These are phyloP conservation scores for Gracilaria gracilis DNA, from an alignment of 23 red algal genomes.

Conservation along the genomic window DNA sequence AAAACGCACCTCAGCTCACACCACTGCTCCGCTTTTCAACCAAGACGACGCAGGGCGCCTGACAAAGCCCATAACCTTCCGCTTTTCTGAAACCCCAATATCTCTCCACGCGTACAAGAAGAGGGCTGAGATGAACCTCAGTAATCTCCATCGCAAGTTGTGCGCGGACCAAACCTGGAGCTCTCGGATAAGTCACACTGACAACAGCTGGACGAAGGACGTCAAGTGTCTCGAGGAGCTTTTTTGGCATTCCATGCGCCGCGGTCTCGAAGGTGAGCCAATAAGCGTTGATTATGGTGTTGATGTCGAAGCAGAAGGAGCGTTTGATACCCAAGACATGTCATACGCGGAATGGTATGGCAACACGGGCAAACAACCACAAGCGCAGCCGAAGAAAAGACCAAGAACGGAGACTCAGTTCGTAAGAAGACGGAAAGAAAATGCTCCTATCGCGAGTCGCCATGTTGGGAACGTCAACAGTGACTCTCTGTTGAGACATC, in stretches of 20 bases:
- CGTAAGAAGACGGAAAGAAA: neutral
- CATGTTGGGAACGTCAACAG: constrained; percentile 71
- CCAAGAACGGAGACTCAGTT: neutral
- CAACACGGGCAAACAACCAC: neutral
- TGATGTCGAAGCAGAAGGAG: constrained; percentile 73
- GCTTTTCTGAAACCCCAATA: constrained; percentile 32
- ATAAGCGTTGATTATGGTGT: constrained; percentile 60
- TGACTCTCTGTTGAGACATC: constrained; percentile 48
- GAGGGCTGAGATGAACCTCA: neutral
- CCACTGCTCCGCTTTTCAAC: neutral
- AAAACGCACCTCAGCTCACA: neutral
- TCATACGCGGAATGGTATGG: constrained; percentile 67
- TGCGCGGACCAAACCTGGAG: neutral
- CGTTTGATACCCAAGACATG: constrained; percentile 45
- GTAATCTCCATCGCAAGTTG: neutral
- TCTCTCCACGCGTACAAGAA: constrained; percentile 27
- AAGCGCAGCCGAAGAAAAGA: neutral
- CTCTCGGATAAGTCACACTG: neutral
- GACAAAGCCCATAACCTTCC: constrained; percentile 39
- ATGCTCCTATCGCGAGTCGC: neutral
- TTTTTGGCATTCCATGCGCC: constrained; percentile 52
- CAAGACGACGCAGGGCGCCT: constrained; percentile 41
- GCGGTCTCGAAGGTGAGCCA: constrained; percentile 39
- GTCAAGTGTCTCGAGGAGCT: constrained; percentile 17
- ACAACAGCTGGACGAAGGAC: constrained; percentile 12